Evolutionary conservation across 495 filamentous ascomycete genomes (phyloP).

Genomic region (Penicillium pulvis): DNA sequence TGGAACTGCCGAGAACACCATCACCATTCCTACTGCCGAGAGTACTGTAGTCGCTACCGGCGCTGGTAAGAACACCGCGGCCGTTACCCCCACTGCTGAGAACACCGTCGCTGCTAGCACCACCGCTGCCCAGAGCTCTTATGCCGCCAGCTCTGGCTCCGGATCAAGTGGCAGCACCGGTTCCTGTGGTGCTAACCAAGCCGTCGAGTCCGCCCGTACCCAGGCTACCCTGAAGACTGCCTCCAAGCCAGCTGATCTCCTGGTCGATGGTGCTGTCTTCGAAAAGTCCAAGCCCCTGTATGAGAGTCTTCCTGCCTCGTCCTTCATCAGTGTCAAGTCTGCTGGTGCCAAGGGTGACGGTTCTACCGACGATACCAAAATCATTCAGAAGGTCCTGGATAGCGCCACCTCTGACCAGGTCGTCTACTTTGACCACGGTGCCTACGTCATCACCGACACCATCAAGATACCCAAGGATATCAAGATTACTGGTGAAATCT

Average conservation of each 20-base stretch:
- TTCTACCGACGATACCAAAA: conserved; percentile 58
- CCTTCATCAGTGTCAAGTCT: conserved; percentile 70
- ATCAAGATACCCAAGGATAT: conserved; percentile 69
- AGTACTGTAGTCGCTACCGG: conserved; percentile 3
- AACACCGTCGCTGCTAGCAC: conserved; percentile 6
- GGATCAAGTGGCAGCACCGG: conserved; percentile 18
- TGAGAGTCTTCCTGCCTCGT: conserved; percentile 45
- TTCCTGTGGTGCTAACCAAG: conserved; percentile 34
- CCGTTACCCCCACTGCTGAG: neutral
- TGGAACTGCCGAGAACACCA: neutral
- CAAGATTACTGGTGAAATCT: conserved; percentile 86
- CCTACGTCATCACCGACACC: conserved; percentile 82
- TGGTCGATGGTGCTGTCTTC: conserved; percentile 56
- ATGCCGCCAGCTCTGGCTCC: conserved; percentile 15
- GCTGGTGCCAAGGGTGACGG: conserved; percentile 79
- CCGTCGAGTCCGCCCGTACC: conserved; percentile 38
- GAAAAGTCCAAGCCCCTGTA: conserved; percentile 71
- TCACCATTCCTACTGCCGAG: neutral
- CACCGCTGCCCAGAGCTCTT: neutral
- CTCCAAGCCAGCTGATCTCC: conserved; percentile 41
- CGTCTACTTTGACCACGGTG: conserved; percentile 90
- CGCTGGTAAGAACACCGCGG: neutral
- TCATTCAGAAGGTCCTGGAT: conserved; percentile 72
- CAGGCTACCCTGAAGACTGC: conserved; percentile 39
- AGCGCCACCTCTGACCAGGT: conserved; percentile 60